These are phyloP conservation scores for Babesia bigemina DNA, from an alignment of 169 alveolate genomes.

Conservation along the genomic window DNA sequence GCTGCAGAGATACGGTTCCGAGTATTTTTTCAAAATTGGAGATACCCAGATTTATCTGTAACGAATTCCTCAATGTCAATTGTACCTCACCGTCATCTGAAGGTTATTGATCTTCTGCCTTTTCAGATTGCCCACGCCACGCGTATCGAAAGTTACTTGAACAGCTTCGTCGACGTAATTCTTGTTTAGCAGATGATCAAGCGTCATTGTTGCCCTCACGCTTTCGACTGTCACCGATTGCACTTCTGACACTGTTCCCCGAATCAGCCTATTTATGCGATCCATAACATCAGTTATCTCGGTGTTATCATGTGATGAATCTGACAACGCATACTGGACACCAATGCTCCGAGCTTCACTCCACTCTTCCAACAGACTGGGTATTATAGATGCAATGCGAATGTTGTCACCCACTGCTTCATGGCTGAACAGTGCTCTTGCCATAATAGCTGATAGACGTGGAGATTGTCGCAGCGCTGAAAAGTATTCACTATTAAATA, in stretches of 20 bases:
- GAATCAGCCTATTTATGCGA: constrained; percentile 38
- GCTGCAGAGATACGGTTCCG: constrained; percentile 20
- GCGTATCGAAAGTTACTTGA: not conserved
- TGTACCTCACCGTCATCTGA: constrained; percentile 34
- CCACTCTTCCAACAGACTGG: constrained; percentile 57
- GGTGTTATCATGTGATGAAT: constrained; percentile 2
- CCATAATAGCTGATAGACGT: constrained; percentile 60
- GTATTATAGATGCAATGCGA: too few relatives aligned
- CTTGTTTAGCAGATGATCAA: constrained; percentile 10
- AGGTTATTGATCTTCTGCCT: constrained; percentile 47
- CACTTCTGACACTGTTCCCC: not conserved
- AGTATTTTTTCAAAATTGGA: constrained; percentile 46
- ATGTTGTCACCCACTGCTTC: constrained; percentile 12
- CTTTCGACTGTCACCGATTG: not conserved
- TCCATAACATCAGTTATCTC: constrained; percentile 48
- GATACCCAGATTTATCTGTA: constrained; percentile 44
- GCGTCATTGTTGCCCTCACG: not conserved
- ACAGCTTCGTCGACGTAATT: constrained; percentile 6
- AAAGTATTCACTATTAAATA: not conserved
- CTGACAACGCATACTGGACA: constrained; percentile 21
- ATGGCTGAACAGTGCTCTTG: constrained; percentile 59
- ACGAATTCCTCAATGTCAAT: not conserved
- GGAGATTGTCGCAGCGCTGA: constrained; percentile 46
- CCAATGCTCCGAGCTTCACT: constrained; percentile 38
- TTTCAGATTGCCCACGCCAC: constrained; percentile 2